Conservation (phyloP, 306 rosid genomes). For the Crotalaria pallida region DNA sequence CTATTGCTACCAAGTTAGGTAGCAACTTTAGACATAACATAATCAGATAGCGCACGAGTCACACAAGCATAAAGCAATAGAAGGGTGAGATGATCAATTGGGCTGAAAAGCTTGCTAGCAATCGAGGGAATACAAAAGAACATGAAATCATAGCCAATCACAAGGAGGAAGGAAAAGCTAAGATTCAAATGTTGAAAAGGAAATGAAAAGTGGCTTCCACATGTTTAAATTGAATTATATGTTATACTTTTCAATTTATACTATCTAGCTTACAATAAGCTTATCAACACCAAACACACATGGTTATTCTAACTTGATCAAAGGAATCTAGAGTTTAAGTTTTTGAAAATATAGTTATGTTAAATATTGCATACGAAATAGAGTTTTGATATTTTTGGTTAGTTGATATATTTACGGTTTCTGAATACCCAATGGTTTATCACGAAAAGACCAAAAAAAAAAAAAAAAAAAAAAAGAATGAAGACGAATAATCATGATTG, state of each 20-base stretch:
- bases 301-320: no score
- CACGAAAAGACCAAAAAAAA: no score
- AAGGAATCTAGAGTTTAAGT: no score
- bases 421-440: no score
- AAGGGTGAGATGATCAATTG: slow-evolving; percentile 14
- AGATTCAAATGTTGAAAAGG: slow-evolving; percentile 14
- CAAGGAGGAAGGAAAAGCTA: slow-evolving; percentile 24
- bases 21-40: slow-evolving; percentile 28
- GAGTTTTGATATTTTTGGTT: no score
- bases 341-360: no score
- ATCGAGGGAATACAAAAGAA: slow-evolving; percentile 22
- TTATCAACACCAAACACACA: no score
- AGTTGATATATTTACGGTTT: no score
- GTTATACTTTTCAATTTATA: not conserved
- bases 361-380: no score
- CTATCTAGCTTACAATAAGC: no score
- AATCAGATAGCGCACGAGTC: slow-evolving; percentile 12
- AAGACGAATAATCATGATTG: no score
- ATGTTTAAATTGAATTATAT: not conserved
- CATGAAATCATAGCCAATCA: slow-evolving; percentile 16
- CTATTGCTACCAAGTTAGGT: slow-evolving; percentile 16
- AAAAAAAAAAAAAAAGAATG: no score
- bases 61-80: slow-evolving; percentile 3
- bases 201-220: slow-evolving; percentile 5
- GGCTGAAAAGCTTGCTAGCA: slow-evolving; percentile 16